Percentiles rank a stretch among this genome's conserved stretches.
Evolutionary conservation across 2,329 filamentous ascomycete genomes (phyloP).

Genomic region (Colletotrichum sp.): DNA sequence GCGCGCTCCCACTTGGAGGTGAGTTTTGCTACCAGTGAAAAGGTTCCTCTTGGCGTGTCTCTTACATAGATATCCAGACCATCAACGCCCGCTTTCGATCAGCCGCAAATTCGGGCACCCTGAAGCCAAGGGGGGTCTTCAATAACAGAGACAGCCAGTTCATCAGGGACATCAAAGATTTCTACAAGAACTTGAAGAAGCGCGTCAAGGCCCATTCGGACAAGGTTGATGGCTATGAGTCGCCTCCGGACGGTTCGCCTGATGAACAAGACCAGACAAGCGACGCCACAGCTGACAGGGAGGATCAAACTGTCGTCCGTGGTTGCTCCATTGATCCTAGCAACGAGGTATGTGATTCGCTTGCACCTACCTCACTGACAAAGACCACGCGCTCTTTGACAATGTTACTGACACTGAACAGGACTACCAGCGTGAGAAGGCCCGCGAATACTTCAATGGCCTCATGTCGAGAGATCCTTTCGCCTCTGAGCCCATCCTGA

Average conservation of each 20-base stretch:
- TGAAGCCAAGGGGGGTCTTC: not conserved
- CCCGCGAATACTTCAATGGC: not conserved
- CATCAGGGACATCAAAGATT: not conserved
- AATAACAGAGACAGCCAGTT: not conserved
- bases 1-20: not conserved
- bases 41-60: not conserved
- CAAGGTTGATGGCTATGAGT: not conserved
- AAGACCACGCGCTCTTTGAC: not conserved
- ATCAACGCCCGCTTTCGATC: not conserved
- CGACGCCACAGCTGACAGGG: not conserved
- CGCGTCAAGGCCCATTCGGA: not conserved
- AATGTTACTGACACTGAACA: not conserved
- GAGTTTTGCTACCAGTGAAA: not conserved
- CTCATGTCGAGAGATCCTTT: not conserved
- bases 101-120: not conserved
- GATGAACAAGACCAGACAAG: not conserved
- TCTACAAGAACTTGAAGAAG: not conserved
- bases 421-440: not conserved
- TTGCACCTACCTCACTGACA: not conserved
- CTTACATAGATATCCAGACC: accelerated
- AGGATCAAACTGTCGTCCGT: not conserved
- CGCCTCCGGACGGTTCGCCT: not conserved
- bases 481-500: not conserved
- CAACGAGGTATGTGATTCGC: not conserved
- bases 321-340: accelerated